phyloP scores from a whole-genome alignment of 768 basidiomycete genomes.

The Termitomyces titanicus region DNA sequence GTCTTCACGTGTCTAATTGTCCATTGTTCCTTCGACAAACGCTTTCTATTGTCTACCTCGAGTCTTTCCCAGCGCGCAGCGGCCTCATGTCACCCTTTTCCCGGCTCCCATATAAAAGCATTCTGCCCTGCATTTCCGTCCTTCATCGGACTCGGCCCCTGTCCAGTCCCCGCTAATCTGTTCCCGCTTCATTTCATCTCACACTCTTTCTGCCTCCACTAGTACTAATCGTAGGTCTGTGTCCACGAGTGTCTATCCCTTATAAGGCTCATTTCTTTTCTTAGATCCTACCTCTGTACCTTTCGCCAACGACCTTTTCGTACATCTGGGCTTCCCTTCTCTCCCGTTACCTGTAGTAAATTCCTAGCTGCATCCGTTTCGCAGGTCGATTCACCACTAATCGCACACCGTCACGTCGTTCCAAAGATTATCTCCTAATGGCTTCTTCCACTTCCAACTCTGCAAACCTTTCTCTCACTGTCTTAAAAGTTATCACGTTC shows the following conservation, averaged over 20 bases:
- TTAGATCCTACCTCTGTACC: conserved; percentile 5
- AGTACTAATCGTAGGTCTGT: no score
- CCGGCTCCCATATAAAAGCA: conserved; percentile 13
- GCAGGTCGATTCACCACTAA: conserved; percentile 56
- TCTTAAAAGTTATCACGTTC: conserved; percentile 72
- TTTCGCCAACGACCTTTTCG: conserved; percentile 20
- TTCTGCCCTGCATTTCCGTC: not conserved
- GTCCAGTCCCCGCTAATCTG: conserved; percentile 17
- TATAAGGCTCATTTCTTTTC: conserved; percentile 5
- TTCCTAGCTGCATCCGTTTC: conserved; percentile 36
- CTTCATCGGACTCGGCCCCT: conserved; percentile 23
- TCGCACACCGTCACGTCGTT: conserved; percentile 18
- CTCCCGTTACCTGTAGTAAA: conserved; percentile 8
- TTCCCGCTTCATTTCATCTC: conserved; percentile 3
- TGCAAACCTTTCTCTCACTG: conserved; percentile 56
- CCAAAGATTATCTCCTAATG: conserved; percentile 28
- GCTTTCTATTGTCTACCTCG: conserved; percentile 17
- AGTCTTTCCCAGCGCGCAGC: not conserved
- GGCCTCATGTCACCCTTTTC: conserved; percentile 9
- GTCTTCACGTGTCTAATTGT: conserved; percentile 14
- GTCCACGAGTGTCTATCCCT: not conserved
- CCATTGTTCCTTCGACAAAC: conserved; percentile 13
- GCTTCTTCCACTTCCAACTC: conserved; percentile 25
- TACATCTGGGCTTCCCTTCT: conserved; percentile 2
- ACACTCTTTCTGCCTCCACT: conserved; percentile 2